Conservation (phyloP, 2,329 filamentous ascomycete genomes). For the Talaromyces piceae region DNA sequence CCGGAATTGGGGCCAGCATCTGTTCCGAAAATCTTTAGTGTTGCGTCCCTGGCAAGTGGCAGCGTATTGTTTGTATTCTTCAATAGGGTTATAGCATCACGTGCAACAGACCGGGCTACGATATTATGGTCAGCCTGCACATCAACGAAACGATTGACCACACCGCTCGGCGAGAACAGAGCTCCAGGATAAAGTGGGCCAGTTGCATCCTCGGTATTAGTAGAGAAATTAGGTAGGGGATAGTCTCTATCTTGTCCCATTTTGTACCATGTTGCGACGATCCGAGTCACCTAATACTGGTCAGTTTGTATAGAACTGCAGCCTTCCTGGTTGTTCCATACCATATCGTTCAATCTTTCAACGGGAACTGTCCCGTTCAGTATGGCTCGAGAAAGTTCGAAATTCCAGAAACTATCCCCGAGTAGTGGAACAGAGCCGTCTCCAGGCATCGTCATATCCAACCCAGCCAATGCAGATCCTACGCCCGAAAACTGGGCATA, state of each 20-base stretch:
- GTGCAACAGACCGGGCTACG: constrained; percentile 45
- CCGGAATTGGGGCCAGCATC: constrained; percentile 48
- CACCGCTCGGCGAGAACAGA: constrained; percentile 51
- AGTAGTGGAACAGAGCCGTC: constrained; percentile 47
- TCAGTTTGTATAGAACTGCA: constrained; percentile 9
- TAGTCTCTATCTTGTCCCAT: constrained; percentile 52
- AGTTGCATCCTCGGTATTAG: constrained; percentile 49
- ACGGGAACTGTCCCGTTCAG: constrained; percentile 53
- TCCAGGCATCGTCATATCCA: constrained; percentile 66
- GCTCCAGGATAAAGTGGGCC: constrained; percentile 53
- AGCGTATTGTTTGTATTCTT: constrained; percentile 57
- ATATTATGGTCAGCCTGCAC: constrained; percentile 48
- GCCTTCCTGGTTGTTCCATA: constrained; percentile 12
- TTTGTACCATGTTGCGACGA: constrained; percentile 52
- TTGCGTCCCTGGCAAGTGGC: constrained; percentile 37
- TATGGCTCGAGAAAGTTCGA: constrained; percentile 47
- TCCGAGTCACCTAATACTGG: constrained; percentile 40
- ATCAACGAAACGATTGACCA: constrained; percentile 63
- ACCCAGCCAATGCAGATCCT: constrained; percentile 52
- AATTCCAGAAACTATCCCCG: constrained; percentile 49
- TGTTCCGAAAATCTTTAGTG: constrained; percentile 42
- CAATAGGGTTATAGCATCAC: constrained; percentile 50
- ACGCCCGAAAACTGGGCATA: constrained; percentile 54
- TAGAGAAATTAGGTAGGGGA: constrained; percentile 52
- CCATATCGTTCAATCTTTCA: constrained; percentile 48